A percentile compares a stretch with the other conserved stretches of the same genome.
These are phyloP conservation scores for Tuctoria greenei DNA, from an alignment of 176 grass and related monocot genomes.

Conservation along the genomic window DNA sequence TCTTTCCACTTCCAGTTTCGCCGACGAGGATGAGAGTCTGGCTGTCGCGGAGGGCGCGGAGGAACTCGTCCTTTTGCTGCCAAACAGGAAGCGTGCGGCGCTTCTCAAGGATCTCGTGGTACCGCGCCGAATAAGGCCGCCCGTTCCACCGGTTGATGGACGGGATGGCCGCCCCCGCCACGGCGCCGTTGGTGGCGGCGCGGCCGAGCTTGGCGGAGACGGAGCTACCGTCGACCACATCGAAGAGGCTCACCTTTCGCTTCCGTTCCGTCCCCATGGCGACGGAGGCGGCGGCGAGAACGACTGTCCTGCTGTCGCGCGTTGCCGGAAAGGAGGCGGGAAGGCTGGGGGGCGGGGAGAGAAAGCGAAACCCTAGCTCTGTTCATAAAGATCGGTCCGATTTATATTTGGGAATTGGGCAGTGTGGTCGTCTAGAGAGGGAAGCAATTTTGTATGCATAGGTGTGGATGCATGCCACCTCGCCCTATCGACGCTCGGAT, in stretches of 20 bases:
- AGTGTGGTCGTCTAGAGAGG: too few relatives aligned
- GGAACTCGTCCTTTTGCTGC: constrained; percentile 98
- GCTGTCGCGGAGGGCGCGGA: constrained; percentile 61
- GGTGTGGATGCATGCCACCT: too few relatives aligned
- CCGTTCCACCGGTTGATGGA: constrained; percentile 81
- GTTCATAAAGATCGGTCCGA: constrained; percentile 21
- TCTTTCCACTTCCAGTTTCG: constrained; percentile 96
- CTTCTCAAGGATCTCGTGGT: constrained; percentile 88
- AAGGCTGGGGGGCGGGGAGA: not conserved
- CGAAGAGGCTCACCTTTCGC: constrained; percentile 96
- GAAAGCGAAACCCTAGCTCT: constrained; percentile 61
- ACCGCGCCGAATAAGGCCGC: constrained; percentile 68
- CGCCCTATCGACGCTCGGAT: too few relatives aligned
- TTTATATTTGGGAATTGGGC: constrained; percentile 22
- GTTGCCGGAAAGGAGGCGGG: not conserved
- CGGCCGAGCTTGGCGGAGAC: constrained; percentile 62
- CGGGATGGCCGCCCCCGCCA: constrained; percentile 28
- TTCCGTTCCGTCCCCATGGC: constrained; percentile 88
- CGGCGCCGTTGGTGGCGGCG: constrained; percentile 34
- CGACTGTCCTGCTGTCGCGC: not conserved
- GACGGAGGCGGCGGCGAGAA: constrained; percentile 2
- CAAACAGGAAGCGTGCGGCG: constrained; percentile 83
- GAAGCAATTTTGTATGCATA: too few relatives aligned
- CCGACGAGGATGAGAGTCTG: constrained; percentile 91
- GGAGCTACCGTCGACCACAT: constrained; percentile 80